Percentiles rank a stretch among this genome's conserved stretches.
These are phyloP conservation scores for Excoecaria agallocha DNA, from an alignment of 345 rosid genomes.

Conservation along the genomic window DNA sequence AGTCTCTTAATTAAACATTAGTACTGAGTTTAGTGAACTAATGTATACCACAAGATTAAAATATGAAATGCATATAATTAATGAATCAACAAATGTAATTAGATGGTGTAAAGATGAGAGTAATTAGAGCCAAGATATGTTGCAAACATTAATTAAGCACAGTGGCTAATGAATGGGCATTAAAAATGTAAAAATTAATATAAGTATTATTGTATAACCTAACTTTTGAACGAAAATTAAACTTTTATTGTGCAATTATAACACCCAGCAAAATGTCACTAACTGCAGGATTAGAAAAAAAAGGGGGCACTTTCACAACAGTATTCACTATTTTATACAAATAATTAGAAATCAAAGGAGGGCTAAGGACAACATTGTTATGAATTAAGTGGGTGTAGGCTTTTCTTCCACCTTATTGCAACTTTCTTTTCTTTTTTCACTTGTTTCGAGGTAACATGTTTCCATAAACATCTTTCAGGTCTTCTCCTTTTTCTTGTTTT, in stretches of 20 bases:
- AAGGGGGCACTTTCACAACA: constrained; percentile 21
- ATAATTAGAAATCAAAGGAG: constrained; percentile 1
- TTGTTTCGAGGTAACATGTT: constrained; percentile 29
- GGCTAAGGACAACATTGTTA: not conserved
- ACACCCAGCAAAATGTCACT: constrained; percentile 10
- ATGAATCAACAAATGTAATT: too few species aligned
- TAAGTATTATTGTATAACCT: too few species aligned
- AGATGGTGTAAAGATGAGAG: too few species aligned
- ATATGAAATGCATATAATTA: too few species aligned
- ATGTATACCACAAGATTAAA: too few species aligned
- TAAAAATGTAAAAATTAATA: too few species aligned
- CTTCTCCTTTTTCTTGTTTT: constrained; percentile 1
- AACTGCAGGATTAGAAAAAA: constrained; percentile 14
- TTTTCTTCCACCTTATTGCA: constrained; percentile 25
- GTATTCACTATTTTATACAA: constrained; percentile 22
- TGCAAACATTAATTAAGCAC: too few species aligned
- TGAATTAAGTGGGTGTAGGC: constrained; percentile 16
- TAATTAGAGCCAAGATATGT: too few species aligned
- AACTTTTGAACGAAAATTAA: not conserved
- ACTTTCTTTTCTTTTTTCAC: constrained; percentile 16
- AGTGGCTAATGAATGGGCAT: too few species aligned
- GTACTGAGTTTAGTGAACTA: too few species aligned
- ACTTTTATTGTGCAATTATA: not conserved
- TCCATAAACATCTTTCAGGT: constrained; percentile 18
- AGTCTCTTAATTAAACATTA: not conserved